Evolutionary conservation across 495 filamentous ascomycete species (phyloP).

Genomic region (Aspergillus panamensis): DNA sequence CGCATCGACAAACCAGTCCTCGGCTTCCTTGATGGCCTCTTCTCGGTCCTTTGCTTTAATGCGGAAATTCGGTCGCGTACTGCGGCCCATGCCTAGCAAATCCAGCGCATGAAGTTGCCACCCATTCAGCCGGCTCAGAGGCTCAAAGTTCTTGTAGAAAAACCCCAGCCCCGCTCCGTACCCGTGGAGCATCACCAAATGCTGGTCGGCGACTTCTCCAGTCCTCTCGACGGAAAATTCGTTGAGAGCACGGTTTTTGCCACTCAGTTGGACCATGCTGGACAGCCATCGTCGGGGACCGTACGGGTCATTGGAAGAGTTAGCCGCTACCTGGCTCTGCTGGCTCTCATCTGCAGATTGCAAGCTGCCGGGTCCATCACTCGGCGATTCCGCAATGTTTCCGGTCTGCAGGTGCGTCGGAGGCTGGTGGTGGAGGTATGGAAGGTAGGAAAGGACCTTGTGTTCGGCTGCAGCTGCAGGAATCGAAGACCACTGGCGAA

Average conservation of each 20-base stretch:
- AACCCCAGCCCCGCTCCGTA: conserved; percentile 95
- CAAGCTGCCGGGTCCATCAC: conserved; percentile 40
- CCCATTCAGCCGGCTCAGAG: conserved; percentile 66
- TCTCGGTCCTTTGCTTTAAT: conserved; percentile 78
- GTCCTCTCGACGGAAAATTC: conserved; percentile 88
- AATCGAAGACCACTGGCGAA: conserved; percentile 70
- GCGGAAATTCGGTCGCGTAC: conserved; percentile 75
- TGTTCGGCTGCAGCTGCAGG: conserved; percentile 85
- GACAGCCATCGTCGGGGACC: conserved; percentile 85
- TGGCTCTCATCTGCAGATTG: conserved; percentile 39
- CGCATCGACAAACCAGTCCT: conserved; percentile 94
- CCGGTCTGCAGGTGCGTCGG: conserved; percentile 69
- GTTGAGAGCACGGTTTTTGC: conserved; percentile 83
- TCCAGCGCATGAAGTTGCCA: conserved; percentile 93
- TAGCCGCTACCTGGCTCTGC: conserved; percentile 35
- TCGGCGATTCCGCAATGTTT: conserved; percentile 42
- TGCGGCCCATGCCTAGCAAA: conserved; percentile 91
- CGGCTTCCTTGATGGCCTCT: conserved; percentile 82
- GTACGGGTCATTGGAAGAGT: conserved; percentile 68
- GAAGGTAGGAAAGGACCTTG: conserved; percentile 81
- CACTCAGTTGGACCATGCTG: conserved; percentile 76
- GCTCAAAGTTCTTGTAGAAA: conserved; percentile 97
- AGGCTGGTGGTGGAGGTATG: conserved; percentile 71
- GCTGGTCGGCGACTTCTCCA: conserved; percentile 70
- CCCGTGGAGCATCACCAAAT: conserved; percentile 95